phyloP scores from a whole-genome alignment of 148 eudicot genomes.

The Nepenthes gracilis region DNA sequence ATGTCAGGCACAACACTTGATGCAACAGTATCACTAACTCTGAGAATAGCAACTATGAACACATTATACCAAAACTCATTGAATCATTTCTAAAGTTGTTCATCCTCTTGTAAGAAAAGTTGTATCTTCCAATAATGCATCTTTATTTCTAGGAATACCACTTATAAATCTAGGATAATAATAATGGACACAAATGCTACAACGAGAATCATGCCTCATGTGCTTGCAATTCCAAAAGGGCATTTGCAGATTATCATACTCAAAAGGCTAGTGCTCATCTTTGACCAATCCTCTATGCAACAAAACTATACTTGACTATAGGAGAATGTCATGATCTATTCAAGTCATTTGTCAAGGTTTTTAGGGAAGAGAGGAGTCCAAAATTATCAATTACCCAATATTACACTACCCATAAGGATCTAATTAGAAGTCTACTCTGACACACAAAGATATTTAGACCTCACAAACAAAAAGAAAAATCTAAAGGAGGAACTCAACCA shows the following conservation, averaged over 20 bases:
- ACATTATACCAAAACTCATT: conserved; percentile 16
- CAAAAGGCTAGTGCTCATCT: conserved; percentile 83
- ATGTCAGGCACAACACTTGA: conserved; percentile 81
- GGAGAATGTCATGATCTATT: neutral
- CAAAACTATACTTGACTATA: conserved; percentile 37
- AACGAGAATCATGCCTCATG: conserved; percentile 44
- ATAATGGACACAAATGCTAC: conserved; percentile 51
- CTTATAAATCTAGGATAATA: conserved; percentile 48
- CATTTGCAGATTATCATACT: conserved; percentile 92
- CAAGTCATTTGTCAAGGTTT: neutral
- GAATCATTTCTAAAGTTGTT: conserved; percentile 4
- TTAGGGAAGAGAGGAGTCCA: neutral
- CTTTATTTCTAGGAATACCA: conserved; percentile 21
- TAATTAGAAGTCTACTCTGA: neutral
- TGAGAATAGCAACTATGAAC: conserved; percentile 66
- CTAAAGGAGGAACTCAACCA: conserved; percentile 7
- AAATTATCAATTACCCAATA: neutral
- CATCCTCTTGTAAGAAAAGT: conserved; percentile 12
- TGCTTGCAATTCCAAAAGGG: conserved; percentile 71
- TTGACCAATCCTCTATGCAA: conserved; percentile 95
- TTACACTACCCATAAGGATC: neutral
- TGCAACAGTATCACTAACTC: conserved; percentile 93
- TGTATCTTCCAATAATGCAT: conserved; percentile 11
- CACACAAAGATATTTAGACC: too few relatives aligned
- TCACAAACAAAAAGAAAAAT: conserved; percentile 1